Evolutionary conservation across 768 basidiomycete species (phyloP).

Genomic region (Suillus subalutaceus): DNA sequence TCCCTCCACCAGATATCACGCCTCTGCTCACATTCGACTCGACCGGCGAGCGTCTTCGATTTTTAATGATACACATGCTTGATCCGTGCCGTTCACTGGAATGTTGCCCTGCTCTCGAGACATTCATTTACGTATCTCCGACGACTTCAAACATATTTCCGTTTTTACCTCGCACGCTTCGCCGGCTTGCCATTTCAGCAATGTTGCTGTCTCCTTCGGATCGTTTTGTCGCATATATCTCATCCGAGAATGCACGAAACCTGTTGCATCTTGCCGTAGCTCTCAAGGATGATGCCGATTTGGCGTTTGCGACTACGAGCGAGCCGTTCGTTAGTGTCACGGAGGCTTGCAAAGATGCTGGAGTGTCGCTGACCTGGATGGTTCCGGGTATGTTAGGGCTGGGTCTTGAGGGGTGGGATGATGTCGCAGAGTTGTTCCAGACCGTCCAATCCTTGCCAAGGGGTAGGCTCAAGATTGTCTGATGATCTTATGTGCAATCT

Average conservation of each 20-base stretch:
- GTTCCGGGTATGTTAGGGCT: constrained; percentile 2
- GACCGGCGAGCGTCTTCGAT: not conserved
- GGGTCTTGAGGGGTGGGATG: not conserved
- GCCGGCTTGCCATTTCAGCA: not conserved
- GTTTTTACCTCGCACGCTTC: not conserved
- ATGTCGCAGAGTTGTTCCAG: constrained; percentile 1
- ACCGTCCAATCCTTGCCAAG: not conserved
- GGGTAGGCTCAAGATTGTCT: not conserved
- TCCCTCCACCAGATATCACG: not conserved
- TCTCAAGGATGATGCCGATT: not conserved
- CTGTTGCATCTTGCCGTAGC: not conserved
- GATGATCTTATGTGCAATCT: not conserved
- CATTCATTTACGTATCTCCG: not conserved
- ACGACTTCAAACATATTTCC: constrained; percentile 2
- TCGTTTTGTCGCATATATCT: constrained; percentile 5
- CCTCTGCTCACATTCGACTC: constrained; percentile 3
- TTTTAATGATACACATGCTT: constrained; percentile 1
- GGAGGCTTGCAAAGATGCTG: constrained; percentile 1
- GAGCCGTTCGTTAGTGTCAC: not conserved
- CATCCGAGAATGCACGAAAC: constrained; percentile 1
- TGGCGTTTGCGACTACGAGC: not conserved
- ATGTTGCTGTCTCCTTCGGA: not conserved
- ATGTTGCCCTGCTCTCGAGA: not conserved
- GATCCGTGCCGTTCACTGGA: constrained; percentile 4
- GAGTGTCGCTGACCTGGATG: not conserved